Evolutionary conservation across 352 stramenopile species (phyloP), one percentile per base, ranked within the genome.

Genomic region (Pythium pyrilobum): DNA sequence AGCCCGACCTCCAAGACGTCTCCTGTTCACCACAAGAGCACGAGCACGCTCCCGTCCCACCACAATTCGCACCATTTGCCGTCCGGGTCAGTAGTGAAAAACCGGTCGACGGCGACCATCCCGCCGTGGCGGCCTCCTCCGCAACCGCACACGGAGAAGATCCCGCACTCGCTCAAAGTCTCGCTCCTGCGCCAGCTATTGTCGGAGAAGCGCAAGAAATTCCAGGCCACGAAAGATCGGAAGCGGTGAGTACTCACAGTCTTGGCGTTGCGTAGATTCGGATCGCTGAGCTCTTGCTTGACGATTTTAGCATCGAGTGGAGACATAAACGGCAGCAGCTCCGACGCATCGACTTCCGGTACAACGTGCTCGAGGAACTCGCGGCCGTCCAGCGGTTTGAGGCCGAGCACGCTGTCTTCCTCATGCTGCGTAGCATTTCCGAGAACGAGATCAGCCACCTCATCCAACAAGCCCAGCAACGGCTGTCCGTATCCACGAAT

Each of bases 351-450:
- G 78, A 79, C 28, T 83, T 87, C 29, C 67, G 72, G 27, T 89
- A 89, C 64, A 79, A 89, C 31, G 77, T 88, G 12, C 49, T 87
- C 24, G 76, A 87, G 16, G 79, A 89, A 31, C 46, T 92, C 36
- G 69, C 69, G 2, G 72, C 71, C 8, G 86, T 74, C 29, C 77
- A 89, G 46, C 71, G 65, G 10, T 77, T 92, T 24, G 65, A 85
- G 44, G 72, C 71, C 27, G 71, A 84, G 44, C 74, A 85, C 50
- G 61, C 74, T 1, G 71, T 81, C 38, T 89, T 92, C 41, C 60
- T 92, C 16, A 43, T 92, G 39, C 64, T 92, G 3, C 68, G 80
- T 25, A 75, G 64, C 50, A 62, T 92, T 37, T 72, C 69, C 4
- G 78, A 92, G 41, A 29, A 53, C 24, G 81, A 92, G 16, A 87